Percentiles rank a stretch among this genome's conserved stretches.
Conservation (phyloP, 2,329 filamentous ascomycete genomes). For the Fusarium sterilihyphosum region DNA sequence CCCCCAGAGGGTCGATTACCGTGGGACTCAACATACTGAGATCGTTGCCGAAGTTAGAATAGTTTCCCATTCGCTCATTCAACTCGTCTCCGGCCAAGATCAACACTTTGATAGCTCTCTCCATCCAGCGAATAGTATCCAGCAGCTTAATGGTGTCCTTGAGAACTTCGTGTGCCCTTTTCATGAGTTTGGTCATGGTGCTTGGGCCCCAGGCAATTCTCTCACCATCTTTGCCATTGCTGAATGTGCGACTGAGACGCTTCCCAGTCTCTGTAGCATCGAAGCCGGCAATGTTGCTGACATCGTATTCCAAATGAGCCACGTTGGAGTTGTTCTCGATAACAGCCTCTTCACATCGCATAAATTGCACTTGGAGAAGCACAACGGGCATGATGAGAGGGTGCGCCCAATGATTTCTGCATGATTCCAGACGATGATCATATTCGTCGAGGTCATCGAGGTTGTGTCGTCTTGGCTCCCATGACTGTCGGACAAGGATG, state of each 20-base stretch:
- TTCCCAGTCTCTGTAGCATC: conserved; percentile 44
- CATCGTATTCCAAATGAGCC: conserved; percentile 53
- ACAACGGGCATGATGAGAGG: conserved; percentile 57
- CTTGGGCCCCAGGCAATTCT: conserved; percentile 50
- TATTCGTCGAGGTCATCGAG: conserved; percentile 58
- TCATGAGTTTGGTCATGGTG: conserved; percentile 59
- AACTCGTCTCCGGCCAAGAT: conserved; percentile 57
- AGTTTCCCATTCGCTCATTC: conserved; percentile 44
- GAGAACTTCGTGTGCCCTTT: conserved; percentile 57
- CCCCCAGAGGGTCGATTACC: conserved; percentile 34
- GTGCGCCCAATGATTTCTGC: conserved; percentile 56
- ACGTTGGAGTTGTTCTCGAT: conserved; percentile 56
- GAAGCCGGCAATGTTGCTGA: conserved; percentile 55
- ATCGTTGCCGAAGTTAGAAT: conserved; percentile 33
- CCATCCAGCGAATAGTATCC: conserved; percentile 59
- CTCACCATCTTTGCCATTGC: conserved; percentile 37
- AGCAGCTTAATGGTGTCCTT: conserved; percentile 57
- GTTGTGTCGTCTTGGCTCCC: conserved; percentile 53
- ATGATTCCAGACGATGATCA: conserved; percentile 56
- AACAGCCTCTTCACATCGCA: conserved; percentile 56
- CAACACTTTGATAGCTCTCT: conserved; percentile 56
- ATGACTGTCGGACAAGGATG: conserved; percentile 56
- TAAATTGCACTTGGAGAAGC: conserved; percentile 58
- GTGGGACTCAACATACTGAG: conserved; percentile 43
- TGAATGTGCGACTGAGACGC: conserved; percentile 37